These are phyloP conservation scores for Chondrostereum purpureum DNA, from an alignment of 1,284 basidiomycete genomes.

Conservation along the genomic window DNA sequence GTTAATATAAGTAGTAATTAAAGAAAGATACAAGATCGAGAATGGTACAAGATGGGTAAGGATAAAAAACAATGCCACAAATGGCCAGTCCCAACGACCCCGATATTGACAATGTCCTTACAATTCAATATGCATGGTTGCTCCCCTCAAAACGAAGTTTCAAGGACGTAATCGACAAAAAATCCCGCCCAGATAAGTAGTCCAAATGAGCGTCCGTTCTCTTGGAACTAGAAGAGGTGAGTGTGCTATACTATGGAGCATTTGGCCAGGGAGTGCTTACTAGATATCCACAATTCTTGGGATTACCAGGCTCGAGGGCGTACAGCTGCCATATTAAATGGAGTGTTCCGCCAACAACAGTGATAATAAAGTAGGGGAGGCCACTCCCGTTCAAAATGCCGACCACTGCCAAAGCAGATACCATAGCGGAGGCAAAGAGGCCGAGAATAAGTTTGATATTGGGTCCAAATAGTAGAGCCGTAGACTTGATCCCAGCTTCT, in stretches of 20 bases:
- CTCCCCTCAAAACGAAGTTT: background rate
- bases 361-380: background rate
- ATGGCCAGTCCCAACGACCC: too few species aligned
- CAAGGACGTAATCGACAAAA: background rate
- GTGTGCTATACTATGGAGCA: too few species aligned
- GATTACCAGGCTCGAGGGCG: background rate
- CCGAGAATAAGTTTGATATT: background rate
- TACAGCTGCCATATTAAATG: constrained; percentile 1
- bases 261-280: too few species aligned
- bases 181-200: background rate
- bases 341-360: background rate
- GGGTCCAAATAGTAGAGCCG: background rate
- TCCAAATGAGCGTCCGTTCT: background rate
- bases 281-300: background rate
- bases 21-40: too few species aligned
- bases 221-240: background rate
- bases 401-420: background rate
- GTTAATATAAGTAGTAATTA: too few species aligned
- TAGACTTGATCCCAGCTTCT: constrained; percentile 1
- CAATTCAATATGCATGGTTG: too few species aligned
- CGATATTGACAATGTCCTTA: too few species aligned
- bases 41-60: too few species aligned
- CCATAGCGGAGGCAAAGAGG: background rate
- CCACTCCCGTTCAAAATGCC: background rate
- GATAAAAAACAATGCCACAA: too few species aligned